These are phyloP conservation scores for Penicillium nordicum DNA, from an alignment of 2,329 filamentous ascomycete species.

Conservation along the genomic window DNA sequence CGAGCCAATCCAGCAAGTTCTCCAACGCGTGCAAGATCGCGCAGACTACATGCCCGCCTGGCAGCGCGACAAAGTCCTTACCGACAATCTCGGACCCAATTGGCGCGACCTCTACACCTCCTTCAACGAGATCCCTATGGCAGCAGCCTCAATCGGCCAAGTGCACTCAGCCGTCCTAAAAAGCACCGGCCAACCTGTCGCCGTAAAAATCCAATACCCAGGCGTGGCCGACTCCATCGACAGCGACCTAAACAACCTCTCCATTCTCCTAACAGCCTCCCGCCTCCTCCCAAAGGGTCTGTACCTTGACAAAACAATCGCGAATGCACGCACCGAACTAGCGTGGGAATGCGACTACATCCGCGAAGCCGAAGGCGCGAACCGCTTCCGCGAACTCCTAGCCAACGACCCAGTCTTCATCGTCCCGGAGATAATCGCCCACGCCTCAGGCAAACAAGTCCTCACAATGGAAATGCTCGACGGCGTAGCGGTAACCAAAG, in stretches of 20 bases:
- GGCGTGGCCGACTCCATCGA: conserved; percentile 95
- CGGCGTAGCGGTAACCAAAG: conserved; percentile 79
- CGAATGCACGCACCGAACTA: conserved; percentile 85
- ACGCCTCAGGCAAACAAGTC: conserved; percentile 81
- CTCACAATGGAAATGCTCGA: conserved; percentile 91
- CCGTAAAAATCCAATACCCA: conserved; percentile 96
- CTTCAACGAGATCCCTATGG: conserved; percentile 89
- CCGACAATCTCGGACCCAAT: conserved; percentile 70
- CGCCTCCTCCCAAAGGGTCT: conserved; percentile 85
- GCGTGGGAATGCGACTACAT: conserved; percentile 97
- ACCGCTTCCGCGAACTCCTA: conserved; percentile 74
- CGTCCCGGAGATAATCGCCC: conserved; percentile 72
- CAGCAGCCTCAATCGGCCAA: conserved; percentile 94
- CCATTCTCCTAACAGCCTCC: conserved; percentile 84
- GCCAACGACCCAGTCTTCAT: conserved; percentile 72
- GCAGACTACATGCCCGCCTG: conserved; percentile 97
- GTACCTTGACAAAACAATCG: conserved; percentile 95
- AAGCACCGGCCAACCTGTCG: conserved; percentile 70
- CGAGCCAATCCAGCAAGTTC: conserved; percentile 76
- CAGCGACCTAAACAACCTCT: conserved; percentile 91
- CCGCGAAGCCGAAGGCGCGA: conserved; percentile 78
- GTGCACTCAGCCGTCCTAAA: conserved; percentile 82
- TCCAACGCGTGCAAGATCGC: conserved; percentile 91
- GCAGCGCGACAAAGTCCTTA: conserved; percentile 82
- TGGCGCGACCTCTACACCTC: conserved; percentile 81